These are phyloP conservation scores for Rosa rugosa DNA, from an alignment of 306 rosid species.

Conservation along the genomic window DNA sequence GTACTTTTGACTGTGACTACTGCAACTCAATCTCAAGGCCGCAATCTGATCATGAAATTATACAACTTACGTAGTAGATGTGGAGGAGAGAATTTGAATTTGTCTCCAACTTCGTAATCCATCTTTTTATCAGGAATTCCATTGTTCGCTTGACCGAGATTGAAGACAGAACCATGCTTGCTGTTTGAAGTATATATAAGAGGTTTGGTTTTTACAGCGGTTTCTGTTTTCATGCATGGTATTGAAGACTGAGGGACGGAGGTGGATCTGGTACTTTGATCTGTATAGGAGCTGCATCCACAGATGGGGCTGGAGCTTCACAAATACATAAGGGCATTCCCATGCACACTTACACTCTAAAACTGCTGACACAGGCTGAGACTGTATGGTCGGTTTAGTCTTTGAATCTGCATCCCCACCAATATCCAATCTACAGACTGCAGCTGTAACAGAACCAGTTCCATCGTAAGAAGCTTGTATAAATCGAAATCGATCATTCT, in stretches of 20 bases:
- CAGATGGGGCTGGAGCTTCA: conserved; percentile 66
- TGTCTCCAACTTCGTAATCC: conserved; percentile 48
- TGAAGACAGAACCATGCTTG: conserved; percentile 76
- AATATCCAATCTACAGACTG: conserved; percentile 65
- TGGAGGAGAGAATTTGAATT: no score
- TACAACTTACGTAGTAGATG: no score
- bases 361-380: conserved; percentile 34
- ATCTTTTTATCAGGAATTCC: conserved; percentile 35
- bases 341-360: conserved; percentile 72
- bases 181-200: conserved; percentile 57
- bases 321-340: conserved; percentile 99
- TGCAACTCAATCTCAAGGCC: no score
- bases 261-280: conserved; percentile 46
- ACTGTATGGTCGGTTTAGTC: conserved; percentile 39
- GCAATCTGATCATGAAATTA: no score
- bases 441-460: conserved; percentile 46
- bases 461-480: conserved; percentile 46
- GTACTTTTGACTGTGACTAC: no score
- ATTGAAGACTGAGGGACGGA: conserved; percentile 56
- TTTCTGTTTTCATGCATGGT: conserved; percentile 71
- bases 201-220: conserved; percentile 53
- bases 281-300: conserved; percentile 44
- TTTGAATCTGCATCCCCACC: conserved; percentile 39
- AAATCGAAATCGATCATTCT: no score
- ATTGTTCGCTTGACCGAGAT: conserved; percentile 48